Evolutionary conservation across 2,329 filamentous ascomycete genomes (phyloP).

Genomic region (Scortechinia acanthostroma): DNA sequence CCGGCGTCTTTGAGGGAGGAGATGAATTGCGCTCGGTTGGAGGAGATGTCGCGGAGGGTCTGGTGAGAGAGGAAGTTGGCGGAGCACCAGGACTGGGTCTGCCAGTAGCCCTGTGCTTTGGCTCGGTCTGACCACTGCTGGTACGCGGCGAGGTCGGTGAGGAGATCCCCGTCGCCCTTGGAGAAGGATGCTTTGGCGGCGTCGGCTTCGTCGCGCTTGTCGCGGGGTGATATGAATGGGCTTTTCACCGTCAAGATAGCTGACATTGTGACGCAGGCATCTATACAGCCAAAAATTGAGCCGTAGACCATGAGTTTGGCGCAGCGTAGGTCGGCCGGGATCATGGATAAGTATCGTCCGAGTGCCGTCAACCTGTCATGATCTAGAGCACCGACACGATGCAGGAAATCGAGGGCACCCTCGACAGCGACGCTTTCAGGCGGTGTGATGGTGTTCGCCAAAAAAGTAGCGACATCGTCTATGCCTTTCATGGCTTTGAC

Average conservation of each 20-base stretch:
- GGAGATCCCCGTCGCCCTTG: slow-evolving; percentile 56
- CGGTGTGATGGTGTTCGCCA: slow-evolving; percentile 63
- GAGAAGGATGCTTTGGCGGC: slow-evolving; percentile 51
- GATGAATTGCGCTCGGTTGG: slow-evolving; percentile 61
- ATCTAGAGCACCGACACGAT: slow-evolving; percentile 61
- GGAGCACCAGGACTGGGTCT: slow-evolving; percentile 54
- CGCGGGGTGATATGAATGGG: slow-evolving; percentile 63
- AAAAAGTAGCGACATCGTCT: slow-evolving; percentile 54
- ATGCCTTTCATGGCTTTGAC: slow-evolving; percentile 66
- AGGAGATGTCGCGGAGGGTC: slow-evolving; percentile 64
- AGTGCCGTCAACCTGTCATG: slow-evolving; percentile 61
- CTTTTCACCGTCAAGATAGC: slow-evolving; percentile 61
- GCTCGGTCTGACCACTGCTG: slow-evolving; percentile 51
- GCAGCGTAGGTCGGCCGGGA: slow-evolving; percentile 65
- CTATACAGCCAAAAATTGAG: slow-evolving; percentile 65
- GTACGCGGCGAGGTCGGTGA: slow-evolving; percentile 61
- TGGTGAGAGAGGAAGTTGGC: slow-evolving; percentile 58
- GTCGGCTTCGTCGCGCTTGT: slow-evolving; percentile 61
- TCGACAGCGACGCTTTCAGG: slow-evolving; percentile 63
- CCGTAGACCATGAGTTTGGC: slow-evolving; percentile 70
- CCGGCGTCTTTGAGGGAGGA: slow-evolving; percentile 65
- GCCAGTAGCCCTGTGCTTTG: slow-evolving; percentile 29
- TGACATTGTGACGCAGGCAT: slow-evolving; percentile 62
- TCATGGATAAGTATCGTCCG: slow-evolving; percentile 64
- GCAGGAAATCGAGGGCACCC: slow-evolving; percentile 53